Base-by-base conservation (phyloP, 2,329 filamentous ascomycete genomes). In the Colletotrichum lindemuthianum region DNA sequence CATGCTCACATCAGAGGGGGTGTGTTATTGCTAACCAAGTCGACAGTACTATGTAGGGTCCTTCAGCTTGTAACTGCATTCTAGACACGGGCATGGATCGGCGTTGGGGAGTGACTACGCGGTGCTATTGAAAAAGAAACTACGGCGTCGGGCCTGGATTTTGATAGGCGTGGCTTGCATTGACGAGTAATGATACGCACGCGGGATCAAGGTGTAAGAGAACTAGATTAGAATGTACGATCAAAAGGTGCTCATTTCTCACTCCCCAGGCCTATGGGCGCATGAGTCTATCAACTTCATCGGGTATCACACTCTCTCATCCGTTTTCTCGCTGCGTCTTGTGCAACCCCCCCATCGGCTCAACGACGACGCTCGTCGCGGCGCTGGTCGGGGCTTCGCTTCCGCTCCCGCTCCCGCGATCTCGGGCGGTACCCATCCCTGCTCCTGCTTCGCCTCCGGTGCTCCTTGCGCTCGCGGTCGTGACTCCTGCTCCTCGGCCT, bases 31-130 rank as follows among this genome's bases (percentile, higher is more conserved):
- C 64, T 67, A 15, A 68, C 43, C 12, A 4, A 33, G 41, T 32
- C 15, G 32, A 49, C 1, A 77, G 73, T 79, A 79, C 63, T 79
- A 79, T 59, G 75, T 79, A 7, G 74, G 77, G 6, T 77, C 76
- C 6, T 79, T 76, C 69, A 79, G 76, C 53, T 58, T 70, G 12
- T 78, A 61, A 74, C 4, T 11, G 7, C 8, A 3, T 50, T 51
- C 36, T 10, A 51, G 7, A 34, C 8, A 32, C 43, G 10, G 48
- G 15, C 39, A 16, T 33, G 15, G 32, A 45, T 51, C 33, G 39
- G 45, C 39, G 41, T 57, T 52, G 24, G 24, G 36, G 24, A 1
- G 24, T 24, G 24, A 24, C 5, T 24, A 24, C 24, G 24, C 24
- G 24, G 4, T 24, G 24, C 24, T 24, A 4, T 24, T 24, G n/a